These are phyloP conservation scores for Calonectria ilicicola DNA, from an alignment of 2,329 filamentous ascomycete genomes.

Conservation along the genomic window DNA sequence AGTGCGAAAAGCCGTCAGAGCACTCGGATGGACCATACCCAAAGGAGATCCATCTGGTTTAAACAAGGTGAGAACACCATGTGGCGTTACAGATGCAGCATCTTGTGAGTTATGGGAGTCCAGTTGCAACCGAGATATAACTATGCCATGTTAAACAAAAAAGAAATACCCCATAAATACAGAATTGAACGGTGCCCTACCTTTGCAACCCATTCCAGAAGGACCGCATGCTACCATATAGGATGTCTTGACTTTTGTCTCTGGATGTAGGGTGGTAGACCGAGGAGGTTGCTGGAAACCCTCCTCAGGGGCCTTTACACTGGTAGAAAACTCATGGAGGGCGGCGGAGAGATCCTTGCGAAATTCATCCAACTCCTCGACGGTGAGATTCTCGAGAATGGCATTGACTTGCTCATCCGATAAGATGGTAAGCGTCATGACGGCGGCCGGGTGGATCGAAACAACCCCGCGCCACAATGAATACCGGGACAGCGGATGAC, in stretches of 20 bases:
- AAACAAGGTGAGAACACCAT: conserved; percentile 78
- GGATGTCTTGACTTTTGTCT: conserved; percentile 69
- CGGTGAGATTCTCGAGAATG: conserved; percentile 65
- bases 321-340: conserved; percentile 72
- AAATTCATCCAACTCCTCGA: conserved; percentile 65
- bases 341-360: conserved; percentile 61
- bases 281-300: conserved; percentile 69
- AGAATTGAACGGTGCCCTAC: conserved; percentile 45
- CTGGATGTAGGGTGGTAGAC: conserved; percentile 59
- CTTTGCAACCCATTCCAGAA: conserved; percentile 76
- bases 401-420: conserved; percentile 67
- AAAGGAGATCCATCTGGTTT: conserved; percentile 69
- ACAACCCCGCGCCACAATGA: conserved; percentile 11
- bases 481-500: conserved; percentile 15
- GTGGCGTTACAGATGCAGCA: conserved; percentile 59
- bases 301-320: conserved; percentile 57
- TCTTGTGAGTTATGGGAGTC: conserved; percentile 42
- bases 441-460: conserved; percentile 17
- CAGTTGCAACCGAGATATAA: conserved; percentile 71
- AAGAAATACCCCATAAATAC: not conserved
- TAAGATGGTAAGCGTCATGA: conserved; percentile 70
- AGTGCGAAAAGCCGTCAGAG: conserved; percentile 85
- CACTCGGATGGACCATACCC: conserved; percentile 78
- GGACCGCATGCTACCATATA: conserved; percentile 81
- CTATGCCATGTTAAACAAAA: conserved; percentile 52